A percentile compares a stretch with the other conserved stretches of the same genome.
These are phyloP conservation scores for Backusella luteola DNA, from an alignment of 192 early-diverging fungal species.

Conservation along the genomic window DNA sequence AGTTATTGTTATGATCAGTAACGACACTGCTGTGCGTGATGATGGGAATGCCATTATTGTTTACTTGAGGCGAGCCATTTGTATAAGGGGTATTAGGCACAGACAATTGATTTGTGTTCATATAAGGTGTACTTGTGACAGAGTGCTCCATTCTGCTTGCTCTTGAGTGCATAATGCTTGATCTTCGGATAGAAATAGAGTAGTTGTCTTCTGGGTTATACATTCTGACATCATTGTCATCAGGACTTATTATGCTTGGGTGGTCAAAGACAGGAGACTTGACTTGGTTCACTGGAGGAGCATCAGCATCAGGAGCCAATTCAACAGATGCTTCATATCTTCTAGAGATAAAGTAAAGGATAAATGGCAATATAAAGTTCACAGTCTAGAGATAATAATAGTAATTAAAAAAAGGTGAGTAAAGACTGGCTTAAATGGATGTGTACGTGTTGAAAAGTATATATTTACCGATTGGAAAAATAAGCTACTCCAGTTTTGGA, in stretches of 20 bases:
- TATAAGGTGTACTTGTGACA: neutral
- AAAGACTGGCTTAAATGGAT: neutral
- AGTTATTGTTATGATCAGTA: neutral
- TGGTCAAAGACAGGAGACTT: slow-evolving; percentile 9
- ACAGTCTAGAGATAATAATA: slow-evolving; percentile 36
- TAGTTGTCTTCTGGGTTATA: slow-evolving; percentile 26
- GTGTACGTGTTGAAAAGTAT: neutral
- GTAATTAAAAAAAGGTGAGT: neutral
- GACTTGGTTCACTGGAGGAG: neutral
- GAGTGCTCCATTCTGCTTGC: slow-evolving; percentile 16
- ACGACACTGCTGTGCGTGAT: neutral
- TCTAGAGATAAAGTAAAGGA: slow-evolving; percentile 61
- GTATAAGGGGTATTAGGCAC: neutral
- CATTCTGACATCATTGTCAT: slow-evolving; percentile 24
- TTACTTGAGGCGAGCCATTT: neutral
- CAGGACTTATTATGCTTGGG: neutral
- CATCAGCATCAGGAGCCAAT: neutral
- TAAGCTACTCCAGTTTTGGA: slow-evolving; percentile 63
- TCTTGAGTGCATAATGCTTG: slow-evolving; percentile 22
- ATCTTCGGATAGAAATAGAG: slow-evolving; percentile 18
- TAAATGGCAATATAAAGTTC: slow-evolving; percentile 68
- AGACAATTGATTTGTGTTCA: neutral
- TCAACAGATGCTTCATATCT: slow-evolving; percentile 28
- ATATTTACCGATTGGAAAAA: slow-evolving; percentile 53
- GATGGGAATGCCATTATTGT: neutral